Percentiles rank a stretch among this genome's conserved stretches.
Conservation (phyloP, 2,329 filamentous ascomycete species). For the Trichoderma arundinaceum region DNA sequence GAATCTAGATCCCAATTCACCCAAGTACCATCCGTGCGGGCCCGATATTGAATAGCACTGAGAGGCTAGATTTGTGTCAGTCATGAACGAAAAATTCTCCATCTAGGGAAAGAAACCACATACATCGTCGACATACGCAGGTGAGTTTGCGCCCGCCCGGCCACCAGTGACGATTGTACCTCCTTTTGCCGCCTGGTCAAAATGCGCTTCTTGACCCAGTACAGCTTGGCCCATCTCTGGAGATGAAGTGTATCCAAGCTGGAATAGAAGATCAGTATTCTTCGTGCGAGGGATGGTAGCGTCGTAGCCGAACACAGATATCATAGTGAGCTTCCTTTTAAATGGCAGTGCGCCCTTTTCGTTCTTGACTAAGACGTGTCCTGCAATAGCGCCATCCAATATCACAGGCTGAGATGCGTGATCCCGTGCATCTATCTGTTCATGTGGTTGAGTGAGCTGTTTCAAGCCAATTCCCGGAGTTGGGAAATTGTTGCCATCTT, state of each 20-base stretch:
- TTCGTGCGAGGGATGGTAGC: conserved; percentile 59
- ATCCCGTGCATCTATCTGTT: conserved; percentile 56
- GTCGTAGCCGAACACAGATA: conserved; percentile 68
- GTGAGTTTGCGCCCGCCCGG: conserved; percentile 57
- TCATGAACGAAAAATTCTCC: too few relatives aligned
- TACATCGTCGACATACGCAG: conserved; percentile 57
- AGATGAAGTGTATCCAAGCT: conserved; percentile 55
- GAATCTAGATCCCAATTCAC: conserved; percentile 56
- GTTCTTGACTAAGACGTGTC: conserved; percentile 82
- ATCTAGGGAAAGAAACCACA: conserved; percentile 32
- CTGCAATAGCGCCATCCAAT: conserved; percentile 61
- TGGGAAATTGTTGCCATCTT: conserved; percentile 54
- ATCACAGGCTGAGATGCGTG: conserved; percentile 51
- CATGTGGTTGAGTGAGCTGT: conserved; percentile 58
- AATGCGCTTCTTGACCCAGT: conserved; percentile 51
- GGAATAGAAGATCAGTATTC: conserved; percentile 53
- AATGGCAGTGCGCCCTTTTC: conserved; percentile 66
- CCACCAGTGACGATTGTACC: conserved; percentile 60
- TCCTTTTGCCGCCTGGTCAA: conserved; percentile 56
- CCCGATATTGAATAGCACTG: conserved; percentile 61
- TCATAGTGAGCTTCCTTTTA: conserved; percentile 55
- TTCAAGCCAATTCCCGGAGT: conserved; percentile 62
- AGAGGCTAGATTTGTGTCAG: conserved; percentile 51
- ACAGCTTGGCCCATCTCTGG: conserved; percentile 53
- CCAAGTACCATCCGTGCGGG: conserved; percentile 59